phyloP scores from a whole-genome alignment of 306 rosid species.

The Quercus rubra region DNA sequence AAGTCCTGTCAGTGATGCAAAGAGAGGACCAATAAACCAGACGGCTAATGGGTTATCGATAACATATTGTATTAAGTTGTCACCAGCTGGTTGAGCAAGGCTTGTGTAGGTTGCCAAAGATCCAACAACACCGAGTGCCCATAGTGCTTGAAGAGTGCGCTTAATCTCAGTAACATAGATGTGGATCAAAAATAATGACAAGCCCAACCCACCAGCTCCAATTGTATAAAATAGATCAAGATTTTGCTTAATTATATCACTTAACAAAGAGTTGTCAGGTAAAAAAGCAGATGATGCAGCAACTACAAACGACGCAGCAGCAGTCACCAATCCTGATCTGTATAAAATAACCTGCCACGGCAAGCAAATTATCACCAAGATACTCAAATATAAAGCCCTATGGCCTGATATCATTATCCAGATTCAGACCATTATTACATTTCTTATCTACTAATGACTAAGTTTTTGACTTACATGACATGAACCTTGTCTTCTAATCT shows the following conservation, averaged over 20 bases:
- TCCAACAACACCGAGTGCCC: constrained; percentile 82
- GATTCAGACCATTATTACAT: neutral
- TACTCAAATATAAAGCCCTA: neutral
- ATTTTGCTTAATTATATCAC: constrained; percentile 42
- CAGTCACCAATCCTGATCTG: constrained; percentile 77
- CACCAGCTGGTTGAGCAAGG: constrained; percentile 67
- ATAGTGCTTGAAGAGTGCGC: constrained; percentile 77
- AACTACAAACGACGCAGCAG: constrained; percentile 67
- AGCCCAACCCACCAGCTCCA: constrained; percentile 77
- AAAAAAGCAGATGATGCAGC: constrained; percentile 68
- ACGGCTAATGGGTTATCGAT: constrained; percentile 52
- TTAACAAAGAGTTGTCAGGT: constrained; percentile 35
- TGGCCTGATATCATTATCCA: neutral
- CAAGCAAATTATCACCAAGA: constrained; percentile 17
- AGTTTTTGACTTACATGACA: neutral
- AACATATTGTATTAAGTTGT: constrained; percentile 53
- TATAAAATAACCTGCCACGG: constrained; percentile 66
- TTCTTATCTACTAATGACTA: neutral
- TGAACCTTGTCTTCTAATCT: neutral
- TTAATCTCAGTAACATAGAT: constrained; percentile 78
- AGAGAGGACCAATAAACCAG: constrained; percentile 92
- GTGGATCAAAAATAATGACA: constrained; percentile 73
- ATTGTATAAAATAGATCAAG: constrained; percentile 48
- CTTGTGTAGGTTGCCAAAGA: constrained; percentile 48
- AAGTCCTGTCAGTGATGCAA: constrained; percentile 84